Evolutionary conservation across 2,329 filamentous ascomycete species (phyloP), one percentile per base, ranked within the genome.

Genomic region (Sarocladium kiliense): DNA sequence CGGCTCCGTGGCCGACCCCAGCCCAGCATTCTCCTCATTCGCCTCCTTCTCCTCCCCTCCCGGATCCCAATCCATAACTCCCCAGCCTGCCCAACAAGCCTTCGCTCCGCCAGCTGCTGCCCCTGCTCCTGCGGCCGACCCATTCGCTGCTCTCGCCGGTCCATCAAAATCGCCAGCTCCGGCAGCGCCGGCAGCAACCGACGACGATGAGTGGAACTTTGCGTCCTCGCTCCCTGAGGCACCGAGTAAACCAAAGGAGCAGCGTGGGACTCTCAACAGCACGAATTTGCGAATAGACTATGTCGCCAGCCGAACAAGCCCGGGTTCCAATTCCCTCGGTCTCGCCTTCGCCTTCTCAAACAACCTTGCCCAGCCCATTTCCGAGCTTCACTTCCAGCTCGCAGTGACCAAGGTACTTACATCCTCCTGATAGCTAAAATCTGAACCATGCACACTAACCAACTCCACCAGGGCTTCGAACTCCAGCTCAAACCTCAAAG

Each of bases 181-280:
- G 10, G 49, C 64, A 3, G 41, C 41, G 3, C 61, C 66, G 9
- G 59, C 64, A 2, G 54, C 73, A 7, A 76, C 75, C 53, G 84
- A 89, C 45, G 93, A 97, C 53, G 93, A 97, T 60, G 93, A 97
- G 65, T 97, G 93, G 92, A 88, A 85, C 23, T 97, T 97, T 68
- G 85, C 89, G 2, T 97, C 93, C 0, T 87, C 93, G 0, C 77
- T 97, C 14, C 93, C 93, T 26, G 77, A 82, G 58, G 65, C 74
- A 54, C 65, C 76, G 18, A 64, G 71, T 58, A 78, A 83, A 32
- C 84, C 86, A 1, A 77, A 73, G 54, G 79, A 83, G 53, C 82
- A 89, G 60, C 82, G 82, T 49, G 74, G 87, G 19, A 79, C 78
- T 3, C 82, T 97, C 42, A 85, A 84, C 64, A 85, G 89, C 64